Conservation (phyloP, 1,284 basidiomycete species). For the Apiotrichum domesticum region DNA sequence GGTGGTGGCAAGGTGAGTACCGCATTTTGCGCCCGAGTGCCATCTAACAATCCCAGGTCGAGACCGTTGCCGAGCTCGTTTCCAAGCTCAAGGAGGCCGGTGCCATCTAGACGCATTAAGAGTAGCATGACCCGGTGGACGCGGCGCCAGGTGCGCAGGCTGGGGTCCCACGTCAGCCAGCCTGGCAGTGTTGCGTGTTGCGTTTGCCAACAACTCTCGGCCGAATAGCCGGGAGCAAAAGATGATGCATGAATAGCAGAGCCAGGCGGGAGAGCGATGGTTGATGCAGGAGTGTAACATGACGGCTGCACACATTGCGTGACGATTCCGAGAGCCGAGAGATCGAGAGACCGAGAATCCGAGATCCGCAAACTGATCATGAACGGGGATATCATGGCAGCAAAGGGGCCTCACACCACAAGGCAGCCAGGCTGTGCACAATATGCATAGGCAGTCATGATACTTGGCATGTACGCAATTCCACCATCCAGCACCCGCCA, state of each 20-base stretch:
- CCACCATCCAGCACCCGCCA: no score
- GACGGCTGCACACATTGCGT: background rate
- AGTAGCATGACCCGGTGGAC: background rate
- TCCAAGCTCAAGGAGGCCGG: constrained; percentile 87
- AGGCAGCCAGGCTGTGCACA: no score
- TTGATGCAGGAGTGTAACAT: background rate
- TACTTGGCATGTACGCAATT: no score
- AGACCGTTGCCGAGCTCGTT: constrained; percentile 82
- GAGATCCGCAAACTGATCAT: no score
- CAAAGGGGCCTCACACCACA: no score
- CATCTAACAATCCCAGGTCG: constrained; percentile 48
- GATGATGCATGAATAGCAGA: background rate
- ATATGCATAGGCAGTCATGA: no score
- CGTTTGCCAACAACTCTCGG: background rate
- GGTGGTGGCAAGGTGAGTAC: constrained; percentile 79
- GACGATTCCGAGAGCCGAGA: no score
- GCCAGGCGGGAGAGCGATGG: background rate
- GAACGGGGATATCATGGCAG: no score
- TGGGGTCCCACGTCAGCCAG: background rate
- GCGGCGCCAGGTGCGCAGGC: no score
- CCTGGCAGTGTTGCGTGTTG: no score
- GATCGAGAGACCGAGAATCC: no score
- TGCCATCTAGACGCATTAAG: constrained; percentile 49
- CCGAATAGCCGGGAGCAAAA: constrained; percentile 1
- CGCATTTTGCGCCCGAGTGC: background rate